These are phyloP conservation scores for Tolypocladium inflatum DNA, from an alignment of 2,329 filamentous ascomycete genomes.

Conservation along the genomic window DNA sequence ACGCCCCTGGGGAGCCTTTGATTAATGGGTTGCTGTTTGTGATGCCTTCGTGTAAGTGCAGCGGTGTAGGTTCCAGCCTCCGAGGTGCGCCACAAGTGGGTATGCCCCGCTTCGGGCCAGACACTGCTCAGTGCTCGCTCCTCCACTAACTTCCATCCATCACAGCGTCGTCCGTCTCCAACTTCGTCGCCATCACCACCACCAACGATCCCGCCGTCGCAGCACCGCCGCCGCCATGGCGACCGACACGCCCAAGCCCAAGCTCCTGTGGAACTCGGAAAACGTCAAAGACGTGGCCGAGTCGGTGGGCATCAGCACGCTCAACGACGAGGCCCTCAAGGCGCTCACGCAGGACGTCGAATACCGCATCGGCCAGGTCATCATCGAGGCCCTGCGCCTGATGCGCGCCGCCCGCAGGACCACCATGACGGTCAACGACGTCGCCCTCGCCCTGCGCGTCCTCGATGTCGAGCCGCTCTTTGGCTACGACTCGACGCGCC, in stretches of 20 bases:
- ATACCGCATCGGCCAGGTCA: slow-evolving; percentile 85
- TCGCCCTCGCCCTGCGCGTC: slow-evolving; percentile 74
- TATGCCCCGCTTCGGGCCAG: not conserved
- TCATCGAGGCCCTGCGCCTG: slow-evolving; percentile 89
- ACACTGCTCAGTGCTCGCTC: not conserved
- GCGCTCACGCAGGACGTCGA: slow-evolving; percentile 89
- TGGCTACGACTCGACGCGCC: slow-evolving; percentile 87
- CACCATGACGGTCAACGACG: slow-evolving; percentile 78
- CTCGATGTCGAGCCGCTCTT: slow-evolving; percentile 93
- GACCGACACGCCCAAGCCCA: slow-evolving; percentile 33
- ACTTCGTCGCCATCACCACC: not conserved
- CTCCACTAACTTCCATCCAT: not conserved
- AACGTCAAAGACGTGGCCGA: slow-evolving; percentile 95
- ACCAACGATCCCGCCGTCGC: not conserved
- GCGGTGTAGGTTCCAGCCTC: too few relatives aligned
- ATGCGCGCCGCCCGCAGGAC: slow-evolving; percentile 90
- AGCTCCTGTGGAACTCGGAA: slow-evolving; percentile 85
- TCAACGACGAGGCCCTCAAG: slow-evolving; percentile 79
- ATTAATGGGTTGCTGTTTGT: too few relatives aligned
- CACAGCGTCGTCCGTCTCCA: not conserved
- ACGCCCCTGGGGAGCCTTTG: too few relatives aligned
- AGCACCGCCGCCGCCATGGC: slow-evolving; percentile 18
- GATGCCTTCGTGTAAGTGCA: too few relatives aligned
- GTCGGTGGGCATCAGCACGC: slow-evolving; percentile 75
- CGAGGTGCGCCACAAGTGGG: not conserved